Base-by-base conservation (phyloP, 176 grass and related monocot genomes). In the Aegilops tauschii region DNA sequence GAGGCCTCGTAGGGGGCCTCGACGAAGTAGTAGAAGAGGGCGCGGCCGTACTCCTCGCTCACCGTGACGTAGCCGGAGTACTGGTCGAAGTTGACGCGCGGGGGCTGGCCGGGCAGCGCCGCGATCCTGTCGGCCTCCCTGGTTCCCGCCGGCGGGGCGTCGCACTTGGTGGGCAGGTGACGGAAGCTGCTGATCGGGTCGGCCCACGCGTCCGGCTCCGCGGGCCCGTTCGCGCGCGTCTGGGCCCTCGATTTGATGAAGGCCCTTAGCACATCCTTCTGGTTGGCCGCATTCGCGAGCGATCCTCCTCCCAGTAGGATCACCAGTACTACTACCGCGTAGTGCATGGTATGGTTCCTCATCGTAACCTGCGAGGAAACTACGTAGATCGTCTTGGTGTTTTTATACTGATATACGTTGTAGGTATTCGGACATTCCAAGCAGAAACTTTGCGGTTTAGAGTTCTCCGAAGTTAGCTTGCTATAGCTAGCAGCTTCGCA, bases 1-100 rank as follows among this genome's bases (percentile, higher is more conserved):
- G 83, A 20, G 0, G 85, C 84, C 56, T 86, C 82, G 35, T 88
- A 79, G 36, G 87, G 82, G 2, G 92, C 69, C 80, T 93, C 94
- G 3, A 65, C 92, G 66, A 93, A 93, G 78, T 94, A 94, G 80
- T 94, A 94, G 74, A 94, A 90, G 69, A 97, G 86, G 45, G 75
- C 92, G 61, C 92, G 83, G 44, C 88, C 91, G 20, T 92, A 71
- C 34, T 82, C 59, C 49, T 82, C 47, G 68, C 90, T 40, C 0
- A 97, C 87, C 0, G 90, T 88, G 40, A 97, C 85, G 42, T 92
- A 90, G 0, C 94, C 90, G 0, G 87, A 29, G 68, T 94, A 97
- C 76, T 93, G 91, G 13, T 39, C 28, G 80, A 97, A 90, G 81
- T 86, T 25, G 23, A 25, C 23, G 23, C 23, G 23, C 23, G 23